These are phyloP conservation scores for Purpureocillium lavendulum DNA, from an alignment of 2,329 filamentous ascomycete genomes.

Conservation along the genomic window DNA sequence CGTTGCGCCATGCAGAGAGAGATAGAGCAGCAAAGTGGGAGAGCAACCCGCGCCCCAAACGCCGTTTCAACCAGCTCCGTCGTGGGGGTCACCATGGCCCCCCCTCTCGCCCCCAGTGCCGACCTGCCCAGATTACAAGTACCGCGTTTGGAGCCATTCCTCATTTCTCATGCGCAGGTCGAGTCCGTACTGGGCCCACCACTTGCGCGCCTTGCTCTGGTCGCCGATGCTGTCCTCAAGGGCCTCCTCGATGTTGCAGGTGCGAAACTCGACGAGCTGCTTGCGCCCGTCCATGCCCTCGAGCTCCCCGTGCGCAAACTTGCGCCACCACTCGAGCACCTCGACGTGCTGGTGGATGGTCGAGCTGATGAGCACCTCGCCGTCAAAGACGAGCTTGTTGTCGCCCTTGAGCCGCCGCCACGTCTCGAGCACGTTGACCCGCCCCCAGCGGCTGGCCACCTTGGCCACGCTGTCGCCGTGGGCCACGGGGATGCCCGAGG, in stretches of 20 bases:
- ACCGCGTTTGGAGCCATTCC: conserved; percentile 81
- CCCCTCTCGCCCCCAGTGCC: too few relatives aligned
- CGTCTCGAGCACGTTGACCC: conserved; percentile 73
- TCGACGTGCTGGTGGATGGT: conserved; percentile 79
- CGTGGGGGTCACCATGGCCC: too few relatives aligned
- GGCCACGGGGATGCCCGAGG: conserved; percentile 67
- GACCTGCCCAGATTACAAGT: conserved; percentile 39
- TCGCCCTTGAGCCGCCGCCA: conserved; percentile 69
- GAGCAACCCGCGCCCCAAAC: too few relatives aligned
- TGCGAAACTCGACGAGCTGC: conserved; percentile 82
- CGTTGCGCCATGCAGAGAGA: too few relatives aligned
- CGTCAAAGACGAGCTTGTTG: conserved; percentile 62
- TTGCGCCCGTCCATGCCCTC: conserved; percentile 44
- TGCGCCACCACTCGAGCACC: conserved; percentile 90
- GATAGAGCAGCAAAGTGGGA: too few relatives aligned
- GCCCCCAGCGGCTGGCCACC: conserved; percentile 76
- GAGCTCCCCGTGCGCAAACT: conserved; percentile 49
- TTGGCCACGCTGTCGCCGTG: conserved; percentile 78
- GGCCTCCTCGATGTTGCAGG: conserved; percentile 91
- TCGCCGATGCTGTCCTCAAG: conserved; percentile 74
- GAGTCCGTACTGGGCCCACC: conserved; percentile 82
- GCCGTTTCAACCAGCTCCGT: too few relatives aligned
- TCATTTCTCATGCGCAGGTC: conserved; percentile 76
- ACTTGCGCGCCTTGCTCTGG: conserved; percentile 65
- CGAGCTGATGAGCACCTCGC: conserved; percentile 74